Conservation (phyloP, 306 rosid species). For the Castanospermum australe region DNA sequence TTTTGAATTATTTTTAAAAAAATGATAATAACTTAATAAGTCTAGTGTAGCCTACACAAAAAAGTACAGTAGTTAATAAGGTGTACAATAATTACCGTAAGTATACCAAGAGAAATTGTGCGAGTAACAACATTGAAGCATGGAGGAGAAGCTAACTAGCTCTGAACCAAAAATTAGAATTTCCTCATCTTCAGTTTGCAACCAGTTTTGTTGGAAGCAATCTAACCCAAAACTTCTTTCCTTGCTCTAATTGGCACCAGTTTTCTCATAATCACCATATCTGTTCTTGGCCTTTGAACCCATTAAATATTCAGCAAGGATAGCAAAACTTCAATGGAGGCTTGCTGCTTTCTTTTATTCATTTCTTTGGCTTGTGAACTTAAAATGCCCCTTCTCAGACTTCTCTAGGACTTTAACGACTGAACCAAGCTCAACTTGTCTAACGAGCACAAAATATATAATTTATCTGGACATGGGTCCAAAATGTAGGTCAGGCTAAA, state of each 20-base stretch:
- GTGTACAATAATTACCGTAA: no score
- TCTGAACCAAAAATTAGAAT: background rate
- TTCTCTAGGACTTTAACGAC: background rate
- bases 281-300: background rate
- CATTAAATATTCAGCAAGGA: background rate
- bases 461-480: background rate
- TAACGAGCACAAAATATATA: conserved; percentile 2
- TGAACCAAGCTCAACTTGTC: conserved; percentile 13
- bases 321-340: background rate
- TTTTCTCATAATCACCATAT: background rate
- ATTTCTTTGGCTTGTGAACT: background rate
- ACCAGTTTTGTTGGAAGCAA: no score
- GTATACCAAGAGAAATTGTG: no score
- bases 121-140: no score
- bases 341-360: background rate
- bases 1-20: no score
- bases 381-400: background rate
- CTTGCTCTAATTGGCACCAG: background rate
- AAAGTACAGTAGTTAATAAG: no score
- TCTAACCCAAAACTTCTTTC: background rate
- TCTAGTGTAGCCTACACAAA: no score
- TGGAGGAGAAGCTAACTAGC: background rate
- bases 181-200: background rate
- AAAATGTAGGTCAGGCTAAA: conserved; percentile 42
- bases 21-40: no score